Evolutionary conservation across 192 early-diverging fungal genomes (phyloP).

Genomic region (Linnemannia exigua): DNA sequence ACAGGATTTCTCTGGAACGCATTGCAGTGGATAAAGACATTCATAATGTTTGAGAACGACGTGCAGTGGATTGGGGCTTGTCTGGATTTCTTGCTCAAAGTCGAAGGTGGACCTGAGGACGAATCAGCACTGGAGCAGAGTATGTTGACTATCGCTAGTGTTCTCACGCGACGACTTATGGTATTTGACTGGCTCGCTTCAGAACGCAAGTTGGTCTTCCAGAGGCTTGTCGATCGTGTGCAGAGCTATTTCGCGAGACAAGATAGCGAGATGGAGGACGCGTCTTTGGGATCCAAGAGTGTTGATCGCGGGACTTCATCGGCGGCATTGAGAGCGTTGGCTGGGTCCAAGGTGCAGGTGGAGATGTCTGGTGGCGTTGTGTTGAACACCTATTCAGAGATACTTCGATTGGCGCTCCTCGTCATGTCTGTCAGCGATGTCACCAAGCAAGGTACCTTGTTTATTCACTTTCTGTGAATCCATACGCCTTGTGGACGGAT

Average conservation of each 20-base stretch:
- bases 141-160: slow-evolving; percentile 20
- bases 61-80: slow-evolving; percentile 18
- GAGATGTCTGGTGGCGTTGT: slow-evolving; percentile 18
- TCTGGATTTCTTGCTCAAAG: slow-evolving; percentile 45
- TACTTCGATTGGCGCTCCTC: slow-evolving; percentile 33
- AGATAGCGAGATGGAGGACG: slow-evolving; percentile 44
- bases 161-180: slow-evolving; percentile 20
- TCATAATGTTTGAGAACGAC: slow-evolving; percentile 20
- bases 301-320: not conserved
- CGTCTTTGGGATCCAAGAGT: not conserved
- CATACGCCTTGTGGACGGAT: no score
- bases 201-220: slow-evolving; percentile 20
- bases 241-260: slow-evolving; percentile 27
- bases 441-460: slow-evolving; percentile 44
- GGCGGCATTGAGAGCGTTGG: not conserved
- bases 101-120: not conserved
- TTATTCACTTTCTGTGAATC: no score
- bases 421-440: slow-evolving; percentile 24
- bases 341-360: slow-evolving; percentile 20
- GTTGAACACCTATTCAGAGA: slow-evolving; percentile 33
- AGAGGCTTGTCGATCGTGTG: slow-evolving; percentile 11
- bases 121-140: slow-evolving; percentile 33
- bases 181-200: slow-evolving; percentile 42
- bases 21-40: slow-evolving; percentile 38
- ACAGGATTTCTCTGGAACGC: slow-evolving; percentile 41